Evolutionary conservation across 2,329 filamentous ascomycete species (phyloP), one percentile per base, ranked within the genome.

Genomic region (Calonectria ilicicola): DNA sequence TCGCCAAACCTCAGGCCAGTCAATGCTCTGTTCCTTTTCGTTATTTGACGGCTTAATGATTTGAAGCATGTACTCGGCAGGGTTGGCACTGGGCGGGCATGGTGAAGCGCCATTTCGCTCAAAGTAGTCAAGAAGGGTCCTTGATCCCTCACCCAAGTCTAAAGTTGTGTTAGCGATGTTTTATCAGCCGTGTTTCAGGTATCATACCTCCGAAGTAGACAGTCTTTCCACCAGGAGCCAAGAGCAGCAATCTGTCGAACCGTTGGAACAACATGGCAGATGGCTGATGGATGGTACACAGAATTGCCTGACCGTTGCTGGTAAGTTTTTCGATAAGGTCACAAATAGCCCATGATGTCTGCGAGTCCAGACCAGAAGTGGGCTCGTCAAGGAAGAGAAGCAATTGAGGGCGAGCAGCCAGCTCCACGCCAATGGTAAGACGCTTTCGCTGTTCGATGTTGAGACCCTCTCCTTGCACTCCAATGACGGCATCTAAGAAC

Each of bases 341-440:
- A 38, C 92, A 89, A 79, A 95, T 95, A 63, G 92, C 91, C 92
- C 92, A 95, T 0, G 93, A 93, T 1, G 93, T 94, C 80, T 95
- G 93, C 77, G 89, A 92, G 81, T 95, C 93, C 12, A 95, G 87
- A 80, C 93, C 93, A 9, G 93, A 94, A 3, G 93, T 95, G 2
- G 93, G 93, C 78, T 95, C 93, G 77, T 95, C 93, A 17, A 95
- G 87, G 86, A 95, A 95, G 19, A 95, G 88, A 62, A 95, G 87
- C 3, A 95, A 85, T 47, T 92, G 89, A 1, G 93, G 93, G 79
- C 93, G 93, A 1, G 93, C 93, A 19, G 92, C 93, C 5, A 95
- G 86, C 80, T 95, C 93, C 2, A 95, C 93, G 78, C 92, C 93
- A 70, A 95, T 95, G 0, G 93, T 95, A 15, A 95, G 85, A 74